Evolutionary conservation across 2,329 filamentous ascomycete genomes (phyloP).

Genomic region (Exophiala xenobiotica): DNA sequence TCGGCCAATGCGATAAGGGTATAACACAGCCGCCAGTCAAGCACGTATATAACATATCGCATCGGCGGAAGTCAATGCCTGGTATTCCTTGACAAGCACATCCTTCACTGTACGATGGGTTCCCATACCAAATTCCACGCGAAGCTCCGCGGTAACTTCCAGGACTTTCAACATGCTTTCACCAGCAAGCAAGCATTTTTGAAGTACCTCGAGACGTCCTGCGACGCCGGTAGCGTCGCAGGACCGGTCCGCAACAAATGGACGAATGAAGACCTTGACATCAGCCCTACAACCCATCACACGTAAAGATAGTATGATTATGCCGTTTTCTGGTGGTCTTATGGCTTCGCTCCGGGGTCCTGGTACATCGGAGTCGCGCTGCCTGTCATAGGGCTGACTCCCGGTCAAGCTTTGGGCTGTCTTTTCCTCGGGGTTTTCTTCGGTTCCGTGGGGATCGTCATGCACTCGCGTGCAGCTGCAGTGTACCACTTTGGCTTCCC

Average conservation of each 20-base stretch:
- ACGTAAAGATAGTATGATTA: constrained; percentile 23
- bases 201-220: constrained; percentile 12
- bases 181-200: constrained; percentile 16
- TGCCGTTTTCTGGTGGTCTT: constrained; percentile 19
- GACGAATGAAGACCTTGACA: constrained; percentile 23
- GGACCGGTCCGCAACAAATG: constrained; percentile 10
- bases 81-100: too few species aligned
- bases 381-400: constrained; percentile 14
- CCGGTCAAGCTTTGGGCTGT: constrained; percentile 29
- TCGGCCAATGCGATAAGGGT: too few species aligned
- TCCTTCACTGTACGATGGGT: constrained; percentile 4
- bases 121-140: constrained; percentile 3
- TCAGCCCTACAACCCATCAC: constrained; percentile 10
- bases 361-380: constrained; percentile 16
- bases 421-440: constrained; percentile 42
- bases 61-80: too few species aligned
- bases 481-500: constrained; percentile 48
- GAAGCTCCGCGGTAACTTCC: not conserved
- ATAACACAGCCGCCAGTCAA: too few species aligned
- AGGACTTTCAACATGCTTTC: constrained; percentile 12
- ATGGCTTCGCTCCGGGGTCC: constrained; percentile 15
- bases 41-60: too few species aligned
- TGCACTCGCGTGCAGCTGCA: constrained; percentile 28
- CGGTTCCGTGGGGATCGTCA: constrained; percentile 13
- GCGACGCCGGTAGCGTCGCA: not conserved